Base-by-base conservation (phyloP, 2,329 filamentous ascomycete species). In the Hypoxylon rubiginosum region DNA sequence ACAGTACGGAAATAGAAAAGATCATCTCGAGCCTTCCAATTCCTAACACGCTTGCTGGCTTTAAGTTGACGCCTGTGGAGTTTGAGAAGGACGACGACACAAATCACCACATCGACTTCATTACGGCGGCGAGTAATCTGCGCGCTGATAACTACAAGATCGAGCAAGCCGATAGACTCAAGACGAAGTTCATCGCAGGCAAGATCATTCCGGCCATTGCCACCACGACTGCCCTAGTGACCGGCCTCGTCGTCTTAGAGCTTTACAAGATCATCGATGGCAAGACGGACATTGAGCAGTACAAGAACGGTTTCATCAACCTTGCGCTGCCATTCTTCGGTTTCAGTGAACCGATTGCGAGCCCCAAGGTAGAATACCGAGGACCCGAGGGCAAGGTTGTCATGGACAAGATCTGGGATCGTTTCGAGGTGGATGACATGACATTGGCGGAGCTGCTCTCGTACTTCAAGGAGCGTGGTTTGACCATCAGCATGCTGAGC, bases 161-260 rank as follows among this genome's bases (percentile, higher is more conserved):
- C 72, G 89, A 93, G 75, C 87, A 90, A 69, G 94, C 96, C 0
- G 95, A 99, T 77, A 88, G 93, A 67, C 96, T 97, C 86, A 97
- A 96, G 90, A 99, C 95, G 67, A 99, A 99, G 85, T 98, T 99
- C 81, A 99, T 99, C 78, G 97, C 96, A 32, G 96, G 96, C 79
- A 99, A 99, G 88, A 99, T 99, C 73, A 99, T 99, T 71, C 96
- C 96, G 21, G 96, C 96, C 49, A 99, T 99, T 79, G 96, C 96
- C 48, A 99, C 96, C 2, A 98, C 96, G 0, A 99, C 96, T 2
- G 95, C 96, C 2, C 85, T 99, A 62, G 95, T 98, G 11, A 99
- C 96, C 2, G 96, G 96, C 63, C 86, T 99, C 49, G 94, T 99
- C 57, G 87, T 97, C 15, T 83, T 99, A 49, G 96, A 99, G 83